phyloP scores from a whole-genome alignment of 2,329 filamentous ascomycete genomes.

The Graphilbum fragrans region DNA sequence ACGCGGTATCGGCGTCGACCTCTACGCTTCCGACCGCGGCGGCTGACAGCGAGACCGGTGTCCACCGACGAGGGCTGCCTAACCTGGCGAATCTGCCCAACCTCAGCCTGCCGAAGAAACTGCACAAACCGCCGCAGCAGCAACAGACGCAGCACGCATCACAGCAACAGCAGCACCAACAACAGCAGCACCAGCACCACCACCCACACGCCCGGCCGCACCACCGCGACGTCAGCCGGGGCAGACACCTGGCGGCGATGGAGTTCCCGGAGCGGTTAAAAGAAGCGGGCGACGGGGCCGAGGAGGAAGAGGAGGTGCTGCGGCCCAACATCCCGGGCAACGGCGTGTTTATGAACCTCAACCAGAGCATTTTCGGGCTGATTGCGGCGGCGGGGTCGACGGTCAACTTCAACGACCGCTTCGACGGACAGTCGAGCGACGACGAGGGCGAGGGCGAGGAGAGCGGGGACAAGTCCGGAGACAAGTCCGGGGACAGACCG shows the following conservation, averaged over 20 bases:
- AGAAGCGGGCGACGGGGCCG: slow-evolving; percentile 33
- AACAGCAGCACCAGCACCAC: not conserved
- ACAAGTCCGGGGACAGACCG: slow-evolving; percentile 44
- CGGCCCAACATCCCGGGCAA: slow-evolving; percentile 28
- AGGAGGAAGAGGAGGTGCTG: slow-evolving; percentile 36
- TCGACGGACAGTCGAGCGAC: slow-evolving; percentile 69
- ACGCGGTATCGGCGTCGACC: too few species aligned
- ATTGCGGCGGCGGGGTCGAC: slow-evolving; percentile 79
- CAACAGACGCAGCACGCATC: too few species aligned
- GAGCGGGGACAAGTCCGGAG: not conserved
- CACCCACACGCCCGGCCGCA: slow-evolving; percentile 31
- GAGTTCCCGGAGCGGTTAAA: slow-evolving; percentile 42
- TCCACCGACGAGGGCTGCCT: not conserved
- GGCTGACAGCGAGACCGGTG: not conserved
- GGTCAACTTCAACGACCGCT: slow-evolving; percentile 69
- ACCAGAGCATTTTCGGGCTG: slow-evolving; percentile 88
- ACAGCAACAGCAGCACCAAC: not conserved
- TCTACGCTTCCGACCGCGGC: too few species aligned
- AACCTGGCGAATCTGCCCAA: too few species aligned
- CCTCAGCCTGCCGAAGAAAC: not conserved
- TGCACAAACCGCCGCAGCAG: not conserved
- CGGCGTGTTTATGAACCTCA: slow-evolving; percentile 60
- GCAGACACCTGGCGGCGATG: slow-evolving; percentile 21
- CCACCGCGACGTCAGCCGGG: slow-evolving; percentile 24
- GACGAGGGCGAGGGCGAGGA: slow-evolving; percentile 46